Evolutionary conservation across 129 eudicot genomes (phyloP).

Genomic region (Artemisia annua): DNA sequence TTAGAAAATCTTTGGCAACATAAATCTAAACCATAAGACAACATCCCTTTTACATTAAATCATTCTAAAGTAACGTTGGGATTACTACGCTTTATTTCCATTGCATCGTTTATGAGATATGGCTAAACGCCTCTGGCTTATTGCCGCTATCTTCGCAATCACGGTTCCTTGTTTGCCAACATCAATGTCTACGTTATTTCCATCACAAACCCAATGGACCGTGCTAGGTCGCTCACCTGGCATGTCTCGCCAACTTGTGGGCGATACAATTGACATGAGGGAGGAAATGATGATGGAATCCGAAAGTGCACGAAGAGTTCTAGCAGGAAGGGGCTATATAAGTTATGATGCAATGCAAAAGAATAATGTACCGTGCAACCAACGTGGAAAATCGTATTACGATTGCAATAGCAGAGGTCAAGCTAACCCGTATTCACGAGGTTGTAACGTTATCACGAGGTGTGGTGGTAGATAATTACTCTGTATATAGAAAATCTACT

Average conservation of each 20-base stretch:
- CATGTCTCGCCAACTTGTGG: neutral
- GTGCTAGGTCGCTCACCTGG: neutral
- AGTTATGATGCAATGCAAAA: slow-evolving; percentile 49
- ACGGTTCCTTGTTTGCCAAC: neutral
- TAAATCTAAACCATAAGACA: neutral
- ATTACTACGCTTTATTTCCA: neutral
- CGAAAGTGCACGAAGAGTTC: slow-evolving; percentile 25
- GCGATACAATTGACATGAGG: neutral
- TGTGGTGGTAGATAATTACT: slow-evolving; percentile 34
- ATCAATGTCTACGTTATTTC: neutral
- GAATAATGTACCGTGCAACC: slow-evolving; percentile 42
- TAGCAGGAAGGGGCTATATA: slow-evolving; percentile 31
- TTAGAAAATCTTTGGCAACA: neutral
- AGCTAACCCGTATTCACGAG: slow-evolving; percentile 44
- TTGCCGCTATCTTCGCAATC: slow-evolving; percentile 1
- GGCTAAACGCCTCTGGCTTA: neutral
- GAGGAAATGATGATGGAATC: slow-evolving; percentile 34
- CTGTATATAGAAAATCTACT: neutral
- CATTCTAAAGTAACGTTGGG: neutral
- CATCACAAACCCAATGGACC: neutral
- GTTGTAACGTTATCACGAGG: slow-evolving; percentile 41
- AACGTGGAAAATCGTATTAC: slow-evolving; percentile 47
- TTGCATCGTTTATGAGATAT: neutral
- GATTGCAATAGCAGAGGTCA: slow-evolving; percentile 30
- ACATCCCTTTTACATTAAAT: neutral